Evolutionary conservation across 495 filamentous ascomycete genomes (phyloP).

Genomic region (Hyphodiscus hymeniophilus): DNA sequence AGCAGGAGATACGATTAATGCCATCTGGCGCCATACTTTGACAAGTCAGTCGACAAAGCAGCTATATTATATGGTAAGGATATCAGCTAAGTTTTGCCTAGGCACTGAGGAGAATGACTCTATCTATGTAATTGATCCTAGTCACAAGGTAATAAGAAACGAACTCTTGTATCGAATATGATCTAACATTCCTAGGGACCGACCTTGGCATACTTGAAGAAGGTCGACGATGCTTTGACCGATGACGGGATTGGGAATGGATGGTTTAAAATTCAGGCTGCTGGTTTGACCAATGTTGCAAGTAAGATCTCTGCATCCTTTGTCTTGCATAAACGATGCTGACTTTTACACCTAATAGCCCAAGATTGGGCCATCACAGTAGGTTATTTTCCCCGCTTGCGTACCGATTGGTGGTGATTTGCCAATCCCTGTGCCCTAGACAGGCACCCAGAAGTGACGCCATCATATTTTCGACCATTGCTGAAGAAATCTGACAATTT

Average conservation of each 20-base stretch:
- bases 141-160: conserved; percentile 23
- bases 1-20: conserved; percentile 39
- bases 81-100: background rate
- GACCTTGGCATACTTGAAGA: conserved; percentile 42
- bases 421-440: no score
- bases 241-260: conserved; percentile 32
- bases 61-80: background rate
- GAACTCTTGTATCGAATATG: background rate
- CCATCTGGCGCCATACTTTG: conserved; percentile 41
- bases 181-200: conserved; percentile 24
- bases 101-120: conserved; percentile 21
- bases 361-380: conserved; percentile 12
- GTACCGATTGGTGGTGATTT: no score
- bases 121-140: conserved; percentile 38
- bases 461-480: no score
- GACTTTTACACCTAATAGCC: conserved; percentile 3
- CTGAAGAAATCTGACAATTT: background rate
- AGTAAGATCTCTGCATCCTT: conserved; percentile 4
- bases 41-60: conserved; percentile 16
- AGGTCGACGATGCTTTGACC: conserved; percentile 34
- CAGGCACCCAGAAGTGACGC: no score
- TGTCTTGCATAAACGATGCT: background rate
- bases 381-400: conserved; percentile 5
- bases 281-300: conserved; percentile 14
- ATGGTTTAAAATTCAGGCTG: conserved; percentile 28